Evolutionary conservation across 192 early-diverging fungal species (phyloP), one percentile per base, ranked within the genome.

Genomic region (Entomortierella beljakovae): DNA sequence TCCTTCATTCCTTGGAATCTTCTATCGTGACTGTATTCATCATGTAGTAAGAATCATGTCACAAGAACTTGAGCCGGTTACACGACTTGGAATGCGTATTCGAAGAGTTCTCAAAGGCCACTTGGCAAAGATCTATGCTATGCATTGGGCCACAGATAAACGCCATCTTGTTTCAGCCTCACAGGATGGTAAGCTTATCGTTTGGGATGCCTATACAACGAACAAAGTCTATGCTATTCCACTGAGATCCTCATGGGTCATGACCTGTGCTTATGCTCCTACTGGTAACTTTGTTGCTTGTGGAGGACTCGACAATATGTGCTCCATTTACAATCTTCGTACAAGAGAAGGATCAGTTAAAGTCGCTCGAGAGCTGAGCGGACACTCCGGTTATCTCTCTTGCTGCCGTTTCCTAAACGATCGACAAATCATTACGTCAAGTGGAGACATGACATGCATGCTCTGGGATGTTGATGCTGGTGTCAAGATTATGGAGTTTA

Each of bases 401-500:
- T 98, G 97, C 90, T 99, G 98, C 88, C 86, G 98, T 33, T 99
- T 99, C 81, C 87, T 99, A 62, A 92, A 91, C 37, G 98, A 99
- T 83, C 87, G 97, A 23, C 97, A 97, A 80, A 98, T 99, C 57
- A 81, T 99, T 61, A 98, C 98, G 1, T 86, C 89, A 13, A 97
- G 95, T 55, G 98, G 98, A 35, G 98, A 99, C 82, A 99, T 98
- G 97, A 94, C 92, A 62, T 98, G 97, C 83, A 98, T 99, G 93
- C 90, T 99, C 37, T 99, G 98, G 98, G 98, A 99, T 86, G 95
- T 99, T 70, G 98, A 99, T 84, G 96, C 98, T 1, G 98, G 98
- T 46, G 90, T 98, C 79, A 99, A 99, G 86, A 92, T 92, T 38
- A 89, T 94, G 77, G 97, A 99, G 82, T 99, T 99, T 71, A 96